phyloP scores from a whole-genome alignment of 257 asterid genomes.

The Linaria vulgaris region DNA sequence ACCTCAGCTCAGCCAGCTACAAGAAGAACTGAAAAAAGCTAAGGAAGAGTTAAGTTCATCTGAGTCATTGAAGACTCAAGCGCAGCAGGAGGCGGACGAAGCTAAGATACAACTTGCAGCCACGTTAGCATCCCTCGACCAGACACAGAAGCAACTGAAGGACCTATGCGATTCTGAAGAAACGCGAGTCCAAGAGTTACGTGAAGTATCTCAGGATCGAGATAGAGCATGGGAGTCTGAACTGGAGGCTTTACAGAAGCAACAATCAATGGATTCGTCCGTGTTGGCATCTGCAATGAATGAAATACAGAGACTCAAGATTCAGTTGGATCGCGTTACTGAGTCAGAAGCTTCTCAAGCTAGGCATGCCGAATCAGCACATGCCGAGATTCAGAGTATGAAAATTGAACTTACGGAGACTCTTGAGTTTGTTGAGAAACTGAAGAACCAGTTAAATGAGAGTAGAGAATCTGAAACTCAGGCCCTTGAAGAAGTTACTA shows the following conservation, averaged over 20 bases:
- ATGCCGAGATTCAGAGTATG: conserved; percentile 58
- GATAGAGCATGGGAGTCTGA: conserved; percentile 83
- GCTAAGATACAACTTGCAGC: conserved; percentile 54
- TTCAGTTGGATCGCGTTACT: conserved; percentile 49
- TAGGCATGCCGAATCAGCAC: conserved; percentile 65
- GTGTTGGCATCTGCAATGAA: conserved; percentile 66
- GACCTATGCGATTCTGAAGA: conserved; percentile 79
- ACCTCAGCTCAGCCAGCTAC: conserved; percentile 63
- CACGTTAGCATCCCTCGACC: conserved; percentile 61
- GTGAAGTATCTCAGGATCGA: conserved; percentile 78
- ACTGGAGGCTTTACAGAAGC: conserved; percentile 74
- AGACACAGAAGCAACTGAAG: conserved; percentile 59
- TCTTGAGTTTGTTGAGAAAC: conserved; percentile 51
- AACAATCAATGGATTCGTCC: conserved; percentile 69
- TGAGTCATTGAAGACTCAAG: conserved; percentile 64
- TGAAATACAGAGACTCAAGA: conserved; percentile 76
- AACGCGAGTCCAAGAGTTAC: conserved; percentile 67
- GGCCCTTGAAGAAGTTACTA: conserved; percentile 56
- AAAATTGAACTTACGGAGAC: conserved; percentile 59
- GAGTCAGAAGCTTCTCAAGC: conserved; percentile 74
- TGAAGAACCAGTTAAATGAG: conserved; percentile 56
- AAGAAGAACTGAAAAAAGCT: conserved; percentile 69
- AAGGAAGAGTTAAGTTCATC: conserved; percentile 69
- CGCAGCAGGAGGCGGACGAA: conserved; percentile 76
- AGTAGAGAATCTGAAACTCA: conserved; percentile 59